Evolutionary conservation across 495 filamentous ascomycete genomes (phyloP).

Genomic region (Saxispiralis lemnorum): DNA sequence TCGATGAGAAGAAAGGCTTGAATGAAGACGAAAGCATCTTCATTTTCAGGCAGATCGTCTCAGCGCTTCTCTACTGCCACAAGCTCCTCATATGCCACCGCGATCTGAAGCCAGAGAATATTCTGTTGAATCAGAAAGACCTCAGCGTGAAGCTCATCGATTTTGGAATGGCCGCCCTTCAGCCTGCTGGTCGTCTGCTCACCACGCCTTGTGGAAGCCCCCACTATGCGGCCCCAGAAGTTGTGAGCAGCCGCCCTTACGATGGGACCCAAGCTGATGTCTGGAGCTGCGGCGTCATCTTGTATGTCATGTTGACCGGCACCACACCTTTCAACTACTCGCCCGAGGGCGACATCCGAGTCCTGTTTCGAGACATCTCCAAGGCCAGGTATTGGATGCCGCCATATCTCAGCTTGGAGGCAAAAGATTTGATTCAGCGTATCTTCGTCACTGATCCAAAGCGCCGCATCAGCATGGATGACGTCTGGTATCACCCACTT

Average conservation of each 20-base stretch:
- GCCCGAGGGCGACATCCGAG: constrained; percentile 37
- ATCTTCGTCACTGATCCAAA: constrained; percentile 61
- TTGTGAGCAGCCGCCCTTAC: constrained; percentile 54
- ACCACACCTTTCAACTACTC: constrained; percentile 51
- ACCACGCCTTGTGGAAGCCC: constrained; percentile 87
- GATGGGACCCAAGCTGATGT: constrained; percentile 72
- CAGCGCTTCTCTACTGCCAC: constrained; percentile 82
- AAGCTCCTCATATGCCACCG: constrained; percentile 87
- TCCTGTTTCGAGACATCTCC: constrained; percentile 50
- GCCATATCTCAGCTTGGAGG: constrained; percentile 43
- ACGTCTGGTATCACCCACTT: constrained; percentile 73
- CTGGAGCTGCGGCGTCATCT: constrained; percentile 86
- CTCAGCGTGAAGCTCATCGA: constrained; percentile 76
- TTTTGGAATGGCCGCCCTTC: constrained; percentile 92
- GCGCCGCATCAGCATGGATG: constrained; percentile 52
- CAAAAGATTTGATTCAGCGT: constrained; percentile 56
- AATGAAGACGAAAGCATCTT: constrained; percentile 62
- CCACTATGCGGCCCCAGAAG: constrained; percentile 87
- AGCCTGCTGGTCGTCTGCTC: constrained; percentile 57
- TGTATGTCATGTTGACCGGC: constrained; percentile 67
- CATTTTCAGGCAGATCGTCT: constrained; percentile 82
- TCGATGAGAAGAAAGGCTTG: constrained; percentile 48
- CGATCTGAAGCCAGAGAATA: constrained; percentile 95
- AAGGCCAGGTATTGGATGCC: constrained; percentile 60
- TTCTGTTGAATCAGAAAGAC: constrained; percentile 52